Percentiles rank a stretch among this genome's conserved stretches.
phyloP scores from a whole-genome alignment of 176 grass and related monocot species.

The Dendrocalamus sinicus region DNA sequence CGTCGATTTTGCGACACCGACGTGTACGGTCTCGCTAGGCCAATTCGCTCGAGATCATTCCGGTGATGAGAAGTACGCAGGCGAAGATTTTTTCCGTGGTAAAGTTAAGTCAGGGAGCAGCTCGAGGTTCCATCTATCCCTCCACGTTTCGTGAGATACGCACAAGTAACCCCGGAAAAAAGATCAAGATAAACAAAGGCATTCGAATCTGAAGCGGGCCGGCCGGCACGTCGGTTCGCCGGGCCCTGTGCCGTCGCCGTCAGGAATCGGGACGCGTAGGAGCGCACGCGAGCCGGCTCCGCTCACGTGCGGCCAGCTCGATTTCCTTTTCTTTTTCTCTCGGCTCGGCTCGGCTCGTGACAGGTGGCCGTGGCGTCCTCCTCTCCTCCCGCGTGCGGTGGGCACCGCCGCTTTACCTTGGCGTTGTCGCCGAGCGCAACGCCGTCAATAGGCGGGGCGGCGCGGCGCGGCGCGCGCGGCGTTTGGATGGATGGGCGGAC shows the following conservation, averaged over 20 bases:
- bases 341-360: not conserved
- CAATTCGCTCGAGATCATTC: not conserved
- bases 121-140: not conserved
- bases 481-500: too few species aligned
- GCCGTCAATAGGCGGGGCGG: not conserved
- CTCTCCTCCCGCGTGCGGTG: constrained; percentile 27
- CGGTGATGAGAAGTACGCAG: not conserved
- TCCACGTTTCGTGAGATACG: not conserved
- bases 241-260: not conserved
- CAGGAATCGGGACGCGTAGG: not conserved
- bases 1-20: not conserved
- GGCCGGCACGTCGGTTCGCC: constrained; percentile 1
- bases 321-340: not conserved
- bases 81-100: not conserved
- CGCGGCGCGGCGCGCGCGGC: not conserved
- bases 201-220: not conserved
- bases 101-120: not conserved
- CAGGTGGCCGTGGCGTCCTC: constrained; percentile 13
- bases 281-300: not conserved
- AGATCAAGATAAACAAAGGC: not conserved
- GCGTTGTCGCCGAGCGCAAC: constrained; percentile 36
- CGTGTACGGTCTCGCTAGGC: not conserved
- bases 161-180: not conserved
- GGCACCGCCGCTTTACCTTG: not conserved
- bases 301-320: constrained; percentile 32